phyloP scores from a whole-genome alignment of 1,139 yeast species.

The Komagataea norvegica region DNA sequence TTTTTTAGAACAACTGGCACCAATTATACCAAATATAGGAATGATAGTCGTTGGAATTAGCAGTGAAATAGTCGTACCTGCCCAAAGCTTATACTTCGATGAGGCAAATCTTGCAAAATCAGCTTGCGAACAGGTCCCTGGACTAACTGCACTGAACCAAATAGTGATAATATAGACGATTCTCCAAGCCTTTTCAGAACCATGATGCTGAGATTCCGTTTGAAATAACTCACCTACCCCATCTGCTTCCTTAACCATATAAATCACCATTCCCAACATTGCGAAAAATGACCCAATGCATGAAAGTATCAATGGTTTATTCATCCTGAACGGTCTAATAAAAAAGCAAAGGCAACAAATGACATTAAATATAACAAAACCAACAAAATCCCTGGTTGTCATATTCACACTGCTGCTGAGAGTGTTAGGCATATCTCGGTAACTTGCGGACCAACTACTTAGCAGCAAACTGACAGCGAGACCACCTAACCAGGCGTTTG shows the following conservation, averaged over 20 bases:
- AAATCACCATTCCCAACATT: slow-evolving; percentile 39
- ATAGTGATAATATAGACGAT: slow-evolving; percentile 40
- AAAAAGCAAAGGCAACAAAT: slow-evolving; percentile 35
- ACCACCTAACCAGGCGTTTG: slow-evolving; percentile 41
- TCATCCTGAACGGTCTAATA: slow-evolving; percentile 36
- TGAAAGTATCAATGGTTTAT: slow-evolving; percentile 34
- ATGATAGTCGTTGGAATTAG: slow-evolving; percentile 39
- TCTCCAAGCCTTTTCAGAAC: slow-evolving; percentile 35
- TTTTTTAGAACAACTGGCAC: slow-evolving; percentile 35
- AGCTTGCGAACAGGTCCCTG: slow-evolving; percentile 34
- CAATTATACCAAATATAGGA: slow-evolving; percentile 39
- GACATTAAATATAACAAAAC: slow-evolving; percentile 41
- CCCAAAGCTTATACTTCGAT: slow-evolving; percentile 30
- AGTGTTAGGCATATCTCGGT: slow-evolving; percentile 32
- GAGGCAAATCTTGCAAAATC: slow-evolving; percentile 39
- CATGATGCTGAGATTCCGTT: slow-evolving; percentile 25
- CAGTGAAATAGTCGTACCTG: slow-evolving; percentile 35
- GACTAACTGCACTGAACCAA: slow-evolving; percentile 43
- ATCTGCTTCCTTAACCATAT: slow-evolving; percentile 30
- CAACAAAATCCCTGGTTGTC: slow-evolving; percentile 37
- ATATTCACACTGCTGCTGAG: slow-evolving; percentile 33
- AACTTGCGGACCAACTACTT: slow-evolving; percentile 34
- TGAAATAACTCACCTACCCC: slow-evolving; percentile 39
- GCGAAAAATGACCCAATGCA: slow-evolving; percentile 38
- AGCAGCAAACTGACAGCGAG: slow-evolving; percentile 34